Base-by-base conservation (phyloP, 192 early-diverging fungal species). In the Coemansia sp. region DNA sequence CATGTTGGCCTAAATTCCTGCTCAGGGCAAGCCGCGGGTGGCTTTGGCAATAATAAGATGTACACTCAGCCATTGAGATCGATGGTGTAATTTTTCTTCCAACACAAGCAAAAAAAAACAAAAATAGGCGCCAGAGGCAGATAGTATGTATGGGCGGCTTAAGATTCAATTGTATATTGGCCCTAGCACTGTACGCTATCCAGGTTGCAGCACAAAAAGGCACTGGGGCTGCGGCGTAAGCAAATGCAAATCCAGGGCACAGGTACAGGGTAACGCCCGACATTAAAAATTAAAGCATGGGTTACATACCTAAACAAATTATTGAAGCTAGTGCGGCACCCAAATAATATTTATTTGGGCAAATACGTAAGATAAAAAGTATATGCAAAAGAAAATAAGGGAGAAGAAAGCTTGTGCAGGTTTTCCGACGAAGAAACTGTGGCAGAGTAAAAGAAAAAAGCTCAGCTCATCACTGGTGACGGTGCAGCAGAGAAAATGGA, bases 41-140 rank as follows among this genome's bases (percentile, higher is more conserved):
- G 54, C 54, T 56, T 56, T 56, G 54, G 54, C 23, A 56, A 32
- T 14, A 56, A 56, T 27, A 56, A n/a, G 43, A 47, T n/a, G 43
- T 5, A 47, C n/a, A 12, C 12, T 47, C 43, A 3, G n/a, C 43
- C 43, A 47, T 47, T 6, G 7, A 35, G 6, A 35, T 6, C 1
- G 6, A 35, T 6, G 27, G 27, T 35, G 32, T 35, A 35, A 6
- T 35, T 35, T 35, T 35, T 35, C 32, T 35, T 35, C 6, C 32
- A 35, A 35, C 32, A 35, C 32, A 35, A 35, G 32, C 6, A 3
- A 35, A 6, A 35, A 6, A 21, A 21, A n/a, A n/a, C 32, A 32
- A 32, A 6, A 35, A 35, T 35, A 35, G 32, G 7, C 32, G 32
- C 32, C 32, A 35, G 32, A 35, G 8, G 8, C 32, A 8, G 32